Evolutionary conservation across 305 asterid genomes (phyloP), one percentile per base, ranked within the genome.

Genomic region (Nicotiana rustica): DNA sequence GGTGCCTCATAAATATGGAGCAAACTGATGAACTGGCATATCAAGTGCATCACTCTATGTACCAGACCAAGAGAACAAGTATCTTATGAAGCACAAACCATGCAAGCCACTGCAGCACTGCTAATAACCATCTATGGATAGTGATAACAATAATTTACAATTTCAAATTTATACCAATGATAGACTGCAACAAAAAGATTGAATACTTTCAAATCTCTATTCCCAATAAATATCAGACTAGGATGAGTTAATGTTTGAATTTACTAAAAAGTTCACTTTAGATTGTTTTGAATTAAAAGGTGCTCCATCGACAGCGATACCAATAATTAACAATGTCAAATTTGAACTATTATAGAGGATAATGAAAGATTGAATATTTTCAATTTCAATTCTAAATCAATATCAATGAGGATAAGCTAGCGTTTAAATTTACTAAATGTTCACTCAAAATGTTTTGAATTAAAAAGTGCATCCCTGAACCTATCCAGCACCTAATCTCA

Each of bases 81-180:
- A 38, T 36, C 59, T 69, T 3, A 18, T n/a, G 77, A 49, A 69
- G 44, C 33, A 71, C 7, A 61, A 71, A 71, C 7, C 59, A 47
- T 57, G 49, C 79, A 71, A 71, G 79, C 79, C 79, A 47, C 79
- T 71, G 61, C 36, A 47, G 61, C 59, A 70, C 36, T 19, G 79
- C 38, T 71, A 71, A 71, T 71, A 71, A 71, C 57, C 21, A 19
- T 70, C 36, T 12, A 70, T 70, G 55, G 55, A 36, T 36, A 1
- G 55, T 18, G 12, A 70, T 70, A 70, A 12, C 59, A 70, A 70
- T 5, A 47, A 70, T 19, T 68, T 70, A 21, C 61, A 21, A 71
- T 44, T 47, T 73, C 59, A 73, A 49, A 44, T 19, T 38, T 44
- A 12, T 70, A 70, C 18, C 6, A 41, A 19, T 3, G 7, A 44